Percentiles rank a stretch among this genome's conserved stretches.
Evolutionary conservation across 345 rosid genomes (phyloP).

Genomic region (Arabidopsis suecica): DNA sequence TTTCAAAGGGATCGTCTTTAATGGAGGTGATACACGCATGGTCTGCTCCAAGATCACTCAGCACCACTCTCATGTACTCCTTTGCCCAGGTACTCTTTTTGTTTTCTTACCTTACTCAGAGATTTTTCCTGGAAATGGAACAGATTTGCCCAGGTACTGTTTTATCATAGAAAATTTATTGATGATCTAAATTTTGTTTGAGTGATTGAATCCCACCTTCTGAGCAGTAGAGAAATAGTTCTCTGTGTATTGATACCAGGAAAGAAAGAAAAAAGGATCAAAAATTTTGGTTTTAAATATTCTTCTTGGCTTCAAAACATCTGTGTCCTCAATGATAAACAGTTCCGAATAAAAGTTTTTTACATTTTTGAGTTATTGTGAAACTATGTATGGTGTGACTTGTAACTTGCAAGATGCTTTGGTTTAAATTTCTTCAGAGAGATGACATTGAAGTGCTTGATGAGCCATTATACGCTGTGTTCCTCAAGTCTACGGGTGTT

Average conservation of each 20-base stretch:
- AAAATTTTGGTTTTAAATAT: not conserved
- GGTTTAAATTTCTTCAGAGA: slow-evolving; percentile 50
- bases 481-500: slow-evolving; percentile 54
- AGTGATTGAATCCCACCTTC: not conserved
- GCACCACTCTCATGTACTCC: slow-evolving; percentile 82
- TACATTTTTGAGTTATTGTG: not conserved
- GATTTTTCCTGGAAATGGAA: not conserved
- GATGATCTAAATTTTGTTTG: not conserved
- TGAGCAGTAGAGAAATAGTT: not conserved
- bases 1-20: slow-evolving; percentile 14
- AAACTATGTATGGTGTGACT: slow-evolving; percentile 5
- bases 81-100: slow-evolving; percentile 69
- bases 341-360: too few species aligned
- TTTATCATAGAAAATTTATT: too few species aligned
- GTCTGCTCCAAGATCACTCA: slow-evolving; percentile 93
- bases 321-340: too few species aligned
- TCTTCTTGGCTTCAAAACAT: not conserved
- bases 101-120: slow-evolving; percentile 3
- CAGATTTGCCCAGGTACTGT: not conserved
- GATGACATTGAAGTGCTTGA: slow-evolving; percentile 80
- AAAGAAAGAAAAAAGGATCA: not conserved
- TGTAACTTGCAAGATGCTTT: slow-evolving; percentile 7
- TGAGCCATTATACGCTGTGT: slow-evolving; percentile 73
- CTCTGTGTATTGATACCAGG: not conserved
- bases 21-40: slow-evolving; percentile 81